These are phyloP conservation scores for Persicaria tinctoria DNA, from an alignment of 148 eudicot species.

Conservation along the genomic window DNA sequence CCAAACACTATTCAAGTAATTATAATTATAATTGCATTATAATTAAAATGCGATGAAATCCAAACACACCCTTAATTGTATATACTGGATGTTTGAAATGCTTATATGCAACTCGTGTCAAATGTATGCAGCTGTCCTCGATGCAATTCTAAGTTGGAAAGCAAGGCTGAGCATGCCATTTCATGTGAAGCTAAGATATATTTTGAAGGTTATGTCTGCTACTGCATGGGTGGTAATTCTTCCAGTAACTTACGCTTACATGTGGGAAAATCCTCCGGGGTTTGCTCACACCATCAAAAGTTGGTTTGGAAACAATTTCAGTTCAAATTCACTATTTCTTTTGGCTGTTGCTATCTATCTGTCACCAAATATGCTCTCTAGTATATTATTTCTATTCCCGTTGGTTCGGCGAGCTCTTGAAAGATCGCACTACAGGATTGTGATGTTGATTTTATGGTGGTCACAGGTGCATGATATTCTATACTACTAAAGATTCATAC, in stretches of 20 bases:
- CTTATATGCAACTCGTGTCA: background rate
- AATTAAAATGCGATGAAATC: too few relatives aligned
- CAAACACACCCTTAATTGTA: background rate
- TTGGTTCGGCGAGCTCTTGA: constrained; percentile 77
- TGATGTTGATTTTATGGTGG: constrained; percentile 99
- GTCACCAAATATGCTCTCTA: constrained; percentile 90
- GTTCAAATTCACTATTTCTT: constrained; percentile 72
- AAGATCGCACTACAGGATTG: constrained; percentile 71
- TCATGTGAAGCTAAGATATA: constrained; percentile 81
- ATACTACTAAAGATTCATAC: background rate
- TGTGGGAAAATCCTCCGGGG: constrained; percentile 77
- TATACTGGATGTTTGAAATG: background rate
- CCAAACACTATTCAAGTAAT: too few relatives aligned
- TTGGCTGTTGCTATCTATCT: constrained; percentile 77
- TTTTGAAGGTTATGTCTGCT: constrained; percentile 77
- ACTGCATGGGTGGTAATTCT: constrained; percentile 91
- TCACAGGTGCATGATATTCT: constrained; percentile 58
- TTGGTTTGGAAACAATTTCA: constrained; percentile 79
- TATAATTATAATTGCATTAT: too few relatives aligned
- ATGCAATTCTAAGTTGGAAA: constrained; percentile 84
- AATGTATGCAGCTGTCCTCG: constrained; percentile 60
- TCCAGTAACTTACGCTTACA: constrained; percentile 91
- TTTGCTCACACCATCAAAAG: constrained; percentile 81
- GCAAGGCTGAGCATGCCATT: constrained; percentile 81
- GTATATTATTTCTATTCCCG: constrained; percentile 74